A percentile compares a stretch with the other conserved stretches of the same genome.
Evolutionary conservation across 2,329 filamentous ascomycete species (phyloP).

Genomic region (Chrysosporium queenslandicum): DNA sequence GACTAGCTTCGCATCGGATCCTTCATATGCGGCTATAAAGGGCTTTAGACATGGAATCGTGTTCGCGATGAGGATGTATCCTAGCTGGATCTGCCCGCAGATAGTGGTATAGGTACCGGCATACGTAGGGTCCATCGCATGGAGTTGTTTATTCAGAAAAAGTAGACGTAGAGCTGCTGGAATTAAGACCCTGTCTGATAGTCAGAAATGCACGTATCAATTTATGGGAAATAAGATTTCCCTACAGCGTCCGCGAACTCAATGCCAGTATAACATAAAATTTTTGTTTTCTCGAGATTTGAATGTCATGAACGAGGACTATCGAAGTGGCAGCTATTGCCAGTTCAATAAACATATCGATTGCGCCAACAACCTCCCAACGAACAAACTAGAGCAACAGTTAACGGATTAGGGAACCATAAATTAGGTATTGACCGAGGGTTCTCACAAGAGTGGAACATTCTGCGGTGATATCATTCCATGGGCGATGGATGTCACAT

Average conservation of each 20-base stretch:
- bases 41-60: constrained; percentile 38
- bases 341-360: constrained; percentile 36
- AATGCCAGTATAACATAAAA: constrained; percentile 34
- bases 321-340: constrained; percentile 31
- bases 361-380: constrained; percentile 31
- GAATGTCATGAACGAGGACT: constrained; percentile 32
- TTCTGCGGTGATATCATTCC: constrained; percentile 25
- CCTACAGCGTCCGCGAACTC: constrained; percentile 35
- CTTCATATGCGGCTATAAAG: constrained; percentile 33
- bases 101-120: constrained; percentile 28
- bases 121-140: constrained; percentile 32
- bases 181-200: constrained; percentile 31
- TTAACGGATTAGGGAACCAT: background rate
- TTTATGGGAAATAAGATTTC: background rate
- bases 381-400: constrained; percentile 25
- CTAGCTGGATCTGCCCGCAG: constrained; percentile 35
- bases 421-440: background rate
- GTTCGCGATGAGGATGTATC: constrained; percentile 35
- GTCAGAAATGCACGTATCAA: background rate
- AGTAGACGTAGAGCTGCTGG: constrained; percentile 32
- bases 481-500: constrained; percentile 29
- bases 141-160: constrained; percentile 26
- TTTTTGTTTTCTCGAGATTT: constrained; percentile 33
- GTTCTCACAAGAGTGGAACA: constrained; percentile 29
- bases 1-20: constrained; percentile 13